A percentile compares a stretch with the other conserved stretches of the same genome.
Evolutionary conservation across 257 asterid genomes (phyloP).

Genomic region (Solanum pinnatisectum): DNA sequence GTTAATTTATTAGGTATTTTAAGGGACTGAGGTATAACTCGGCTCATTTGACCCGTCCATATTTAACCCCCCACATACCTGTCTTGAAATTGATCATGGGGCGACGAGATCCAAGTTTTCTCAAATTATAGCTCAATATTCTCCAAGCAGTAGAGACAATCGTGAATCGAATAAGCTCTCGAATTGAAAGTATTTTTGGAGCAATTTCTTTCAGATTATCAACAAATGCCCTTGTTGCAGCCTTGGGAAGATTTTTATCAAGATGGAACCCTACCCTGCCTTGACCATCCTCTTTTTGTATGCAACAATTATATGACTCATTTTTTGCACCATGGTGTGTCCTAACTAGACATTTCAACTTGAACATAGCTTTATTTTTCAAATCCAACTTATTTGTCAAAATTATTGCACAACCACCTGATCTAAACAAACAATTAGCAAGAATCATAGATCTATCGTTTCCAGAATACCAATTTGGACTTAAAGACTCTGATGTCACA

Average conservation of each 20-base stretch:
- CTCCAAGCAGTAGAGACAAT: neutral
- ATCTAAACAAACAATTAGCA: constrained; percentile 62
- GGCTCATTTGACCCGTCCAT: too few relatives aligned
- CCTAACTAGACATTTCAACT: constrained; percentile 47
- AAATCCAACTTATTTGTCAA: constrained; percentile 40
- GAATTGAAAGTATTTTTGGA: constrained; percentile 47
- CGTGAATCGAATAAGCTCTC: constrained; percentile 49
- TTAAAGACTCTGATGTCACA: constrained; percentile 61
- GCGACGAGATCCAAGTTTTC: constrained; percentile 3
- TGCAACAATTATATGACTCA: constrained; percentile 58
- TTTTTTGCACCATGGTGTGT: constrained; percentile 71
- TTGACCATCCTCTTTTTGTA: constrained; percentile 52
- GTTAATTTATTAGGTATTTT: too few relatives aligned
- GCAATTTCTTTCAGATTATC: constrained; percentile 63
- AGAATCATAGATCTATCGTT: constrained; percentile 78
- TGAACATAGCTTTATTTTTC: constrained; percentile 40
- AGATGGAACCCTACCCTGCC: constrained; percentile 57
- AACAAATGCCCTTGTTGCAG: constrained; percentile 66
- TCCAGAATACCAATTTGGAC: constrained; percentile 71
- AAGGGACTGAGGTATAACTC: too few relatives aligned
- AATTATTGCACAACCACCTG: constrained; percentile 69
- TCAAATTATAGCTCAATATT: constrained; percentile 4
- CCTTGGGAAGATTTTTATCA: constrained; percentile 57
- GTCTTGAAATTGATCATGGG: constrained; percentile 48
- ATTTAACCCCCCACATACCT: neutral